Base-by-base conservation (phyloP, 352 stramenopile genomes). In the Globisporangium carolinianum region DNA sequence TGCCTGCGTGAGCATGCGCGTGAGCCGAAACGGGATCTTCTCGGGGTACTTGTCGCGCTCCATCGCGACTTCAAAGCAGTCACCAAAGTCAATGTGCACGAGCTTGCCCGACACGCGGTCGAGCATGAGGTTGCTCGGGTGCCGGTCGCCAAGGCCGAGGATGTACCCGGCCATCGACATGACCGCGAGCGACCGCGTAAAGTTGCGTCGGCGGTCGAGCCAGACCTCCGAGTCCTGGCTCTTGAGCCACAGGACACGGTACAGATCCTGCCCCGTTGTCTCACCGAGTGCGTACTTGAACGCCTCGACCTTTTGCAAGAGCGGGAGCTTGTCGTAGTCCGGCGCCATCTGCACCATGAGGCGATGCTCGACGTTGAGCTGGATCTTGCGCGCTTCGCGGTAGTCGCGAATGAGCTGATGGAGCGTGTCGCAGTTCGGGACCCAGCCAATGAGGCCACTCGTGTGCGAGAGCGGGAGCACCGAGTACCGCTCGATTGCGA, bases 81-180 rank as follows among this genome's bases (percentile, higher is more conserved):
- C 96, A 36, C 96, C 96, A 68, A 99, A 99, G 63, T 99, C 96
- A 63, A 99, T 98, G 71, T 99, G 98, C 24, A 99, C 80, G 37
- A 99, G 86, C 74, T 98, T 98, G n/a, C 97, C 97, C 55, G 95
- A 98, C n/a, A 98, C 76, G 63, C 98, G 87, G 73, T 99, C 96
- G 0, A 99, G 75, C 97, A 99, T 99, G 18, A 99, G 77, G 79
- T 99, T 99, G 46, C 89, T 98, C 48, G 97, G 97, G 80, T 99
- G 98, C 4, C 98, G 85, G 84, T 99, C 98, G 12, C 98, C 98
- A 55, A 99, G 83, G 47, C 98, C 98, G 43, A 99, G 76, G 63
- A 99, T 99, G 67, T 99, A 99, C 9, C 98, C 98, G 32, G 98
- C 98, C 92, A 99, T 99, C 48, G 90, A 99, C 97, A 99, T 99